Evolutionary conservation across 2,329 filamentous ascomycete species (phyloP), one percentile per base, ranked within the genome.

Genomic region (Alternaria longipes): DNA sequence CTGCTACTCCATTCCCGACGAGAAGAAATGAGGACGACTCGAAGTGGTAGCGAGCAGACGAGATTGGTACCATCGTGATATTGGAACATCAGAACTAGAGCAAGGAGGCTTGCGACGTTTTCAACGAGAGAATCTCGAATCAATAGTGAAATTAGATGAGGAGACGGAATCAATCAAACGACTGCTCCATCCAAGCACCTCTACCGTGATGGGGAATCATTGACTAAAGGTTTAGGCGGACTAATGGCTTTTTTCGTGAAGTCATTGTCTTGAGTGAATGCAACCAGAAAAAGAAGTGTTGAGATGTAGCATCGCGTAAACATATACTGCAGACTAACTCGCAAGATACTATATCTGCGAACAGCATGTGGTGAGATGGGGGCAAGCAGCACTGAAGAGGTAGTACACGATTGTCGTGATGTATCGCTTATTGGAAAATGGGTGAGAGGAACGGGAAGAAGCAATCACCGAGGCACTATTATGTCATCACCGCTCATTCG

Each of bases 1-100:
- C 56, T 75, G 73, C 63, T 74, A 74, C 53, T 56, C 63, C 26
- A 70, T 74, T 32, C 69, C 71, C 5, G 65, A 67, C 11, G 63
- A 69, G 51, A 62, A 66, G 54, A 54, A 65, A 9, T 59, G 12
- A 47, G 24, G 20, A 12, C 8, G 8, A 24, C 22, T n/a, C 18
- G 20, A 18, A 56, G 16, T 4, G 41, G 32, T 12, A 14, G 2
- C 12, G 11, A 50, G 5, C n/a, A n/a, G n/a, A 28, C 22, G 3
- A 22, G 18, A 30, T n/a, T 16, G 40, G 38, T 22, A 24, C 16
- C 24, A 24, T 30, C 4, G 6, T 7, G 36, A 16, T n/a, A 41
- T 28, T 26, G 36, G n/a, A n/a, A 30, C 4, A 34, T 6, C 3
- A 11, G 30, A 34, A 38, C 32, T 36, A 4, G 46, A 16, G 3